Evolutionary conservation across 2,329 filamentous ascomycete species (phyloP), one percentile per base, ranked within the genome.

Genomic region (Epichloe brachyelytri): DNA sequence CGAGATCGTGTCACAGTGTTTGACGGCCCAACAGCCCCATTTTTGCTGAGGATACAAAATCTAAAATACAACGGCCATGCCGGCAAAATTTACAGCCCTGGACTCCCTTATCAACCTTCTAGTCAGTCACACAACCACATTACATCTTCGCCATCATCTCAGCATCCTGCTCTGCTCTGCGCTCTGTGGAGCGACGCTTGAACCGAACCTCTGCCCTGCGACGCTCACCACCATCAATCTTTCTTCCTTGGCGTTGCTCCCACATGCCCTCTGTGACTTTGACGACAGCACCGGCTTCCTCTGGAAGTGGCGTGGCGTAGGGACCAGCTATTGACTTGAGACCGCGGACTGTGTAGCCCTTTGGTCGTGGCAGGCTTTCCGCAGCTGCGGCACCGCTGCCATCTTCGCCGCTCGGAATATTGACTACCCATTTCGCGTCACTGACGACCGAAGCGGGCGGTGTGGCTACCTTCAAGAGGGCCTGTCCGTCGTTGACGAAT

Each of bases 211-310:
- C 85, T 15, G 85, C 86, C 66, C 79, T 82, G 68, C 93, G 80
- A 67, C 93, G 83, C 76, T 98, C 93, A 75, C 93, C 93, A 63
- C 93, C 93, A 69, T 97, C 90, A 58, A 98, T 83, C 82, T 97
- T 97, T 62, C 82, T 81, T 30, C 93, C 91, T 61, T 83, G 78
- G 65, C 78, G 83, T 61, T 89, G 76, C 73, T 97, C 91, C 93
- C 91, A 97, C 74, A 97, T 85, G 10, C 91, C 89, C 66, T 96
- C 90, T 51, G 83, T 80, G 20, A 87, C 77, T 56, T 76, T 74
- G 58, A 97, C 75, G 48, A 76, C 73, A 11, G 83, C 86, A 8
- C 80, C 82, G 40, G 72, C 70, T 1, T 79, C 77, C 1, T 78
- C 79, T 66, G 85, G 83, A 30, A 90, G 63, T 4, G 82, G 80